Evolutionary conservation across 78 protist genomes (phyloP), one percentile per base, ranked within the genome.

Genomic region (Chrysochromulina tobinii): DNA sequence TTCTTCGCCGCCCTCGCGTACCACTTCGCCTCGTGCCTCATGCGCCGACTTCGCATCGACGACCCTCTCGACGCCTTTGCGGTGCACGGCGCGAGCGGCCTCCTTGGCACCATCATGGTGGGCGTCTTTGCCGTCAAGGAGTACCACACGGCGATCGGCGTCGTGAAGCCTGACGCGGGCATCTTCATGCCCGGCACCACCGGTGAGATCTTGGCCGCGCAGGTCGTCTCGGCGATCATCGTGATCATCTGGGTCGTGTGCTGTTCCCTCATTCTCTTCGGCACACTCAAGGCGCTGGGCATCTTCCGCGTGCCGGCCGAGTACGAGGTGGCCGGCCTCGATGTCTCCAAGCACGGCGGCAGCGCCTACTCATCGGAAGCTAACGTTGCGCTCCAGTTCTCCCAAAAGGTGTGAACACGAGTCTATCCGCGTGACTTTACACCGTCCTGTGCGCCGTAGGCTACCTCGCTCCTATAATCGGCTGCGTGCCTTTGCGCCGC

Each of bases 61-160:
- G 92, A 89, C 27, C 55, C 51, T 1, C 50, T 89, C 69, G 92
- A 79, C 20, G 92, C 92, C 15, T 88, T n/a, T 20, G 92, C 92
- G 7, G 92, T 89, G 38, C 92, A 89, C 61, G 61, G 48, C 53
- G 87, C 55, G 25, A 0, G 27, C 58, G 92, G 92, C 25, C 54
- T 38, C 61, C 73, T 85, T 85, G 92, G 92, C 20, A 0, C 1
- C 25, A 17, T 72, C 69, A 61, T 68, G 38, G 73, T 48, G 14
- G 85, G 85, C 25, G 23, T 89, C 69, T 75, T 89, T 0, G 38
- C 38, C 38, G 38, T 38, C 38, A 38, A 38, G 38, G 38, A 38
- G 38, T 38, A 38, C 38, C 38, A 38, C 38, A 38, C 38, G 38
- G 38, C 38, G 38, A 38, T 38, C 38, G 38, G 38, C 38, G 38